Evolutionary conservation across 257 asterid genomes (phyloP).

Genomic region (Anisodus acutangulus): DNA sequence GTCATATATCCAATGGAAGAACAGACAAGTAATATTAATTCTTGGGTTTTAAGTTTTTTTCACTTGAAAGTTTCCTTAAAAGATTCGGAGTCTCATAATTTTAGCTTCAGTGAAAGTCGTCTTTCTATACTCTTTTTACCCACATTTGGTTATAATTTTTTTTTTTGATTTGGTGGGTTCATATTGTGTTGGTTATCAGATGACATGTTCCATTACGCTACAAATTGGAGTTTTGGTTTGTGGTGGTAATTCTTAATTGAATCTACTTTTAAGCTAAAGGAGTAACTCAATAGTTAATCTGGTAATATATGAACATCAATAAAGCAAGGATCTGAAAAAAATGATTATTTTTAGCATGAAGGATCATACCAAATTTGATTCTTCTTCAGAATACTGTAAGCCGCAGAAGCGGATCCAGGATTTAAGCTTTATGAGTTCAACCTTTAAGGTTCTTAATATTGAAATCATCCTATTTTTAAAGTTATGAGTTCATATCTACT

Average conservation of each 20-base stretch:
- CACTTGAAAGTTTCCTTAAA: conserved; percentile 18
- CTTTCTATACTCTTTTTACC: background rate
- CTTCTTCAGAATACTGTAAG: background rate
- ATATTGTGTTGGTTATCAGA: background rate
- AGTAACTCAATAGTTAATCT: conserved; percentile 10
- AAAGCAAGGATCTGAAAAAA: conserved; percentile 2
- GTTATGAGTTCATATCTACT: background rate
- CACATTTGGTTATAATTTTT: background rate
- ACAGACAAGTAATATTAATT: conserved; percentile 69
- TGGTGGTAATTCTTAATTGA: background rate
- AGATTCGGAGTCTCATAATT: background rate
- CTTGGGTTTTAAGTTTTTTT: conserved; percentile 26
- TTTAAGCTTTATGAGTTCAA: background rate
- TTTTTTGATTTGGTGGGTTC: background rate
- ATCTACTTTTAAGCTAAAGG: background rate
- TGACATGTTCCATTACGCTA: background rate
- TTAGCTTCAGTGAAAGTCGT: background rate
- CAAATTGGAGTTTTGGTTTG: background rate
- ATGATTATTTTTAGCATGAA: background rate
- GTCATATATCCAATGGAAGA: conserved; percentile 78
- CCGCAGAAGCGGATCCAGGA: background rate
- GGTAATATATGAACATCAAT: background rate
- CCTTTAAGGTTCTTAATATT: background rate
- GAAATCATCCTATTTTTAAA: background rate
- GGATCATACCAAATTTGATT: background rate